These are phyloP conservation scores for Candida yuanshanica DNA, from an alignment of 805 yeast species.

Conservation along the genomic window DNA sequence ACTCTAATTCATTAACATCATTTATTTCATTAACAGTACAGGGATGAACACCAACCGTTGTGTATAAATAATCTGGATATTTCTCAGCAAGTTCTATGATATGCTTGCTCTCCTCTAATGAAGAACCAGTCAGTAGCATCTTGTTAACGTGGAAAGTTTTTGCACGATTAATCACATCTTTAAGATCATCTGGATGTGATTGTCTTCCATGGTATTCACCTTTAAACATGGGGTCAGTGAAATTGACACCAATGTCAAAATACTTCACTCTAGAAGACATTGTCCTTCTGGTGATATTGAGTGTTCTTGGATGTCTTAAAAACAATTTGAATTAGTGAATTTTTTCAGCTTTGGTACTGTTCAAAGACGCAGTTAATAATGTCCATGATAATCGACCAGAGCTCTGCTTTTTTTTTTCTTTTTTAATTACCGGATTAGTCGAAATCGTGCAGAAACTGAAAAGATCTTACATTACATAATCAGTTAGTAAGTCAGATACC, in stretches of 20 bases:
- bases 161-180: conserved; percentile 62
- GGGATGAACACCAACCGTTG: conserved; percentile 95
- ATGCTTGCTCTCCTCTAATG: conserved; percentile 56
- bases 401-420: too few relatives aligned
- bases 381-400: too few relatives aligned
- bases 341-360: too few relatives aligned
- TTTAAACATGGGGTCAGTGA: conserved; percentile 83
- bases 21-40: conserved; percentile 64
- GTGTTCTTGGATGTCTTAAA: neutral
- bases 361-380: too few relatives aligned
- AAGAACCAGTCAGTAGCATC: conserved; percentile 81
- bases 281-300: neutral
- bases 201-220: conserved; percentile 72
- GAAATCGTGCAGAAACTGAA: too few relatives aligned
- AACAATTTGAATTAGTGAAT: neutral
- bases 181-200: conserved; percentile 63
- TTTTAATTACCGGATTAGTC: too few relatives aligned
- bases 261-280: conserved; percentile 8
- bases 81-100: conserved; percentile 49
- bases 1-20: conserved; percentile 25
- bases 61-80: conserved; percentile 33
- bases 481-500: conserved; percentile 3
- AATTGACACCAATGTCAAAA: conserved; percentile 59
- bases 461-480: neutral
- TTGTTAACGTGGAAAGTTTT: conserved; percentile 54